Evolutionary conservation across 176 grass and related monocot genomes (phyloP).

Genomic region (Zoysia pacifica): DNA sequence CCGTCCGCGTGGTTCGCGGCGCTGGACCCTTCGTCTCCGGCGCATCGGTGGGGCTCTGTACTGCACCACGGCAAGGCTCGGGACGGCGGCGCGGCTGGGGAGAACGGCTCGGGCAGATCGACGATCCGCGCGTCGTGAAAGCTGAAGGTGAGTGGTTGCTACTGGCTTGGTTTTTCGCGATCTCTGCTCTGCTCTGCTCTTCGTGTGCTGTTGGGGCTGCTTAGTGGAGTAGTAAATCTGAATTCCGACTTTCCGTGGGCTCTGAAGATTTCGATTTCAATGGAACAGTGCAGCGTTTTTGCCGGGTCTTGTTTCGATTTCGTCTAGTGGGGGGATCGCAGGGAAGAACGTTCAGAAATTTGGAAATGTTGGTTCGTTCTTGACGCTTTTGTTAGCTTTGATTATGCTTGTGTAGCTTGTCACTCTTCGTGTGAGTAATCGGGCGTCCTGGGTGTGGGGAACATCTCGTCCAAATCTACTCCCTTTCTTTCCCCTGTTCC

Average conservation of each 20-base stretch:
- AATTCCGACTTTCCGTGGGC: not conserved
- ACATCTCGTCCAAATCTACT: no score
- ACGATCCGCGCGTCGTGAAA: not conserved
- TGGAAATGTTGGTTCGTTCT: constrained; percentile 1
- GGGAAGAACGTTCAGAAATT: not conserved
- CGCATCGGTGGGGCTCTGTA: not conserved
- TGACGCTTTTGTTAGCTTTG: not conserved
- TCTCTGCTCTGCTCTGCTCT: not conserved
- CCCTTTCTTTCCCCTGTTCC: not conserved
- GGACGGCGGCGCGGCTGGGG: not conserved
- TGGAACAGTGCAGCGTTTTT: constrained; percentile 18
- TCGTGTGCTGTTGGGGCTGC: no score
- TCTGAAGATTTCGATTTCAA: not conserved
- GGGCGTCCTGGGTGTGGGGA: not conserved
- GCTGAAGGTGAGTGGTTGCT: not conserved
- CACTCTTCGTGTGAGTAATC: not conserved
- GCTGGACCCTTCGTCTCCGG: not conserved
- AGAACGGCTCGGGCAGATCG: not conserved
- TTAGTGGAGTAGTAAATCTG: no score
- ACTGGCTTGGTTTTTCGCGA: not conserved
- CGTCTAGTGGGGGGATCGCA: not conserved
- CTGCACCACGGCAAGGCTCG: not conserved
- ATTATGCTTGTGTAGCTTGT: not conserved
- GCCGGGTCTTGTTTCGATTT: not conserved
- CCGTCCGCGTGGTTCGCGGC: not conserved